Conservation (phyloP, 78 protist genomes). For the Polysphondylium violaceum region DNA sequence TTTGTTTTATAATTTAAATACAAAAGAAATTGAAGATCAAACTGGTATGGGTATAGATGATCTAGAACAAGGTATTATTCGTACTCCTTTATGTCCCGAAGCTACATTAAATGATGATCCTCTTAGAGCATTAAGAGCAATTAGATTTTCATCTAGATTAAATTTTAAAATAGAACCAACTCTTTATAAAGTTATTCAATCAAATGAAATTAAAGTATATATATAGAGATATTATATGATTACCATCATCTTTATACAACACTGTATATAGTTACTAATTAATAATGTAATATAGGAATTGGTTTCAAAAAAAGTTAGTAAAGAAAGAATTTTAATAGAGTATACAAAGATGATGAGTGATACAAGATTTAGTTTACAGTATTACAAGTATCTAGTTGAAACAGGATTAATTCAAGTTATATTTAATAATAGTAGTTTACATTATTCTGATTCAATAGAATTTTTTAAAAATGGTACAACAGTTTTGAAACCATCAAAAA, state of each 20-base stretch:
- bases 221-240: neutral
- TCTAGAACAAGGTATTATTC: constrained; percentile 47
- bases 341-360: neutral
- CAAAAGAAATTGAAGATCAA: constrained; percentile 83
- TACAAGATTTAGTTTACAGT: neutral
- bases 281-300: neutral
- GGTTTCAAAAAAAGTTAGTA: constrained; percentile 39
- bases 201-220: neutral
- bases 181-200: constrained; percentile 17
- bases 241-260: neutral
- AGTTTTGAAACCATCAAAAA: too few species aligned
- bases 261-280: neutral
- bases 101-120: constrained; percentile 96
- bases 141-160: constrained; percentile 89
- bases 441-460: neutral
- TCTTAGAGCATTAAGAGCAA: constrained; percentile 91
- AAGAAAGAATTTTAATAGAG: constrained; percentile 35
- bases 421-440: neutral
- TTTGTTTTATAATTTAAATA: constrained; percentile 92
- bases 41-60: constrained; percentile 84
- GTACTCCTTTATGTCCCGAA: constrained; percentile 91
- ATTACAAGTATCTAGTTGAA: neutral
- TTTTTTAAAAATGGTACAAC: too few species aligned
- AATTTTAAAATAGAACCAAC: constrained; percentile 66
- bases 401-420: constrained; percentile 32